Evolutionary conservation across 129 eudicot genomes (phyloP), one percentile per base, ranked within the genome.

Genomic region (Helianthus tuberosus): DNA sequence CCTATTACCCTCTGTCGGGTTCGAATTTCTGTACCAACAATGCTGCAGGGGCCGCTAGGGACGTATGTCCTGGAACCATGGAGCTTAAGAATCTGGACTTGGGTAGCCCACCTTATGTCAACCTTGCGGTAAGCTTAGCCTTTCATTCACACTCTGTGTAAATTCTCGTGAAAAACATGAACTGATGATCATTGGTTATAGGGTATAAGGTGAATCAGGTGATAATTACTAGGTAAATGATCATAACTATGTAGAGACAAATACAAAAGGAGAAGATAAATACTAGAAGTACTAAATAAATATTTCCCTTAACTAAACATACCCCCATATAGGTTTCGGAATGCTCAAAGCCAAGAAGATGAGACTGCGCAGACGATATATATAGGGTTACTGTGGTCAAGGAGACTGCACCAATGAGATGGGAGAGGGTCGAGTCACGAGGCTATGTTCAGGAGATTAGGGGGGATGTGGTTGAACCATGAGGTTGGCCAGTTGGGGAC

Each of bases 21-120:
- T 57, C 68, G 11, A 9, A 11, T 75, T 15, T 43, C 49, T 48
- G 53, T 54, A 54, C 54, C 0, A 57, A 67, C 25, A 64, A 39
- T 23, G 73, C 38, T 77, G 72, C 27, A 36, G 62, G 51, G 49
- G 41, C 25, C 14, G 44, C 14, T 55, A n/a, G 16, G 1, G 51
- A 44, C 27, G 50, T 54, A 58, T 27, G 65, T 53, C 76, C 57
- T 67, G 83, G 82, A 38, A 66, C 86, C 4, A 43, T 80, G 6
- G 84, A 75, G 16, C 86, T 90, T 14, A 87, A 89, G 62, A 77
- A 88, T 84, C 47, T 87, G 15, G 91, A 82, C 2, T 66, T 86
- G 41, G 91, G 76, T 68, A 80, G 85, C 61, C 86, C 92, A 20
- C 88, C 90, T 1, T 84, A 82, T 75, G 80, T 77, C 58, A 52